These are phyloP conservation scores for Wickerhamomyces queroliae DNA, from an alignment of 805 yeast species.

Conservation along the genomic window DNA sequence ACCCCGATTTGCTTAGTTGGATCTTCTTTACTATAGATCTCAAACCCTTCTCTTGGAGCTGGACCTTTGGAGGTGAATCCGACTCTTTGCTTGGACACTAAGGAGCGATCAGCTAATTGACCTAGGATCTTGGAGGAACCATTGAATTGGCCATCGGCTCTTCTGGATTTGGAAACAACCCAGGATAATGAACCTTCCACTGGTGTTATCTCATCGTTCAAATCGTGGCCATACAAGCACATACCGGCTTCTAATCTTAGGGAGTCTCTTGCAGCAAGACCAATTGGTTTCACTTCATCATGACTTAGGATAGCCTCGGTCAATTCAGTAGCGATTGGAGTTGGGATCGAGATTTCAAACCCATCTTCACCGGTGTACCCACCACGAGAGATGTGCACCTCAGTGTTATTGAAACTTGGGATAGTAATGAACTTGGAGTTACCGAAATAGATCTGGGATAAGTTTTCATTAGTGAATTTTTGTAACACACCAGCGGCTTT, in stretches of 20 bases:
- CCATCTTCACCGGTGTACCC: slow-evolving; percentile 99
- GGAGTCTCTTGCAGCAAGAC: slow-evolving; percentile 97
- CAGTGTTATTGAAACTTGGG: slow-evolving; percentile 29
- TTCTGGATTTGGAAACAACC: slow-evolving; percentile 80
- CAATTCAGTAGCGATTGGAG: slow-evolving; percentile 51
- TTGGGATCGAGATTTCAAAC: slow-evolving; percentile 81
- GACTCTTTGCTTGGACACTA: slow-evolving; percentile 56
- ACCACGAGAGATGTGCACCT: slow-evolving; percentile 81
- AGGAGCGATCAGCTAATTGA: slow-evolving; percentile 63
- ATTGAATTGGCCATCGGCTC: slow-evolving; percentile 57
- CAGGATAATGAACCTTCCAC: slow-evolving; percentile 85
- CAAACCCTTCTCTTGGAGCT: slow-evolving; percentile 81
- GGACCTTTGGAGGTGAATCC: slow-evolving; percentile 78
- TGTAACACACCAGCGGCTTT: slow-evolving; percentile 63
- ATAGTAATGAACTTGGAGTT: slow-evolving; percentile 30
- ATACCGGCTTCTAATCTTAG: slow-evolving; percentile 95
- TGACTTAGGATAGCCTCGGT: slow-evolving; percentile 51
- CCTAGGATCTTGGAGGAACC: slow-evolving; percentile 66
- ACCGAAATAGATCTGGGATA: slow-evolving; percentile 70
- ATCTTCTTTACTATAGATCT: slow-evolving; percentile 51
- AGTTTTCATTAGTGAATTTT: slow-evolving; percentile 52
- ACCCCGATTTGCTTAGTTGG: slow-evolving; percentile 44
- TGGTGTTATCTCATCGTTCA: slow-evolving; percentile 75
- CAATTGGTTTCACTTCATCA: slow-evolving; percentile 72
- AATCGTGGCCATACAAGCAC: slow-evolving; percentile 95